Evolutionary conservation across 163 green algal genomes (phyloP), one percentile per base, ranked within the genome.

Genomic region (Volvox carteri): DNA sequence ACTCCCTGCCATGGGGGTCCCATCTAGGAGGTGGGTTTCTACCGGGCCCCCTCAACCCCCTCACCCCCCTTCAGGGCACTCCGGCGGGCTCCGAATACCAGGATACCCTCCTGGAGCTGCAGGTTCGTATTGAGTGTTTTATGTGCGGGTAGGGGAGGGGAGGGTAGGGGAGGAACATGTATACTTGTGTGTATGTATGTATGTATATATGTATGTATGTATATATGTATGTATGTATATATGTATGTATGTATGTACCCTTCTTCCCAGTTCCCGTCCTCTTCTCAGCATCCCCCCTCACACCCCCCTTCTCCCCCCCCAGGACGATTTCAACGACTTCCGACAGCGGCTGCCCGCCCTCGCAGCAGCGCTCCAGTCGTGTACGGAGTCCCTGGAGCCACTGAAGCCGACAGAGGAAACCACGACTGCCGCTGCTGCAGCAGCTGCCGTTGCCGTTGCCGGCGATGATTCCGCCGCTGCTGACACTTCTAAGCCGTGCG

Each of bases 281-380:
- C n/a, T n/a, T 41, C 30, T 8, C 41, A 50, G 30, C n/a, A 67
- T 41, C 50, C 46, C 8, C 28, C 11, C 30, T 3, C 25, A 21
- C 41, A 7, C 16, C 72, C 42, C 25, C 41, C 70, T 30, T 44
- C 73, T 19, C 5, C 73, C 25, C 25, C 42, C 73, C 19, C 81
- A 87, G 81, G 65, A 79, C 37, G 65, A 54, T 65, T 87, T 80
- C 81, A 87, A 87, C 81, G 0, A 23, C 30, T 79, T 87, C 16
- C 60, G 42, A 1, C 58, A 46, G 60, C 78, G 48, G 7, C 78
- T 85, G 37, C 54, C 54, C 1, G 14, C 54, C 54, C 23, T 74
- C n/a, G n/a, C n/a, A n/a, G n/a, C n/a, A n/a, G n/a, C n/a, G n/a
- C n/a, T n/a, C n/a, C n/a, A n/a, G n/a, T n/a, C n/a, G n/a, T n/a